Base-by-base conservation (phyloP, 768 basidiomycete species). In the Suillus cothurnatus region DNA sequence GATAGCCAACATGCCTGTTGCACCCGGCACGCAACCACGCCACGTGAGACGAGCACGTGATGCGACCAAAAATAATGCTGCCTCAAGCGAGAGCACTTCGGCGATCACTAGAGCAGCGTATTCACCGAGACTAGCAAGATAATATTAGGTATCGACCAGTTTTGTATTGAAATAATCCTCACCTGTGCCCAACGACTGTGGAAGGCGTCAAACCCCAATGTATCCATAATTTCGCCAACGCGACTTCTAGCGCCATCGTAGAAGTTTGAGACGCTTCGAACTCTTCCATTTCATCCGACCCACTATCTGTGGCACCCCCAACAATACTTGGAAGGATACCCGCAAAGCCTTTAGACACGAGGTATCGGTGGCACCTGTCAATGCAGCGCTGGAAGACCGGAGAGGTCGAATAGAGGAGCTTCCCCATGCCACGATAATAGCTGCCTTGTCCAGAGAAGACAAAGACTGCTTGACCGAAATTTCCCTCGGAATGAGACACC, bases 181-280 rank as follows among this genome's bases (percentile, higher is more conserved):
- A 91, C 91, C 91, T 93, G 69, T 92, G 91, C 4, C 91, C 91
- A 21, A 88, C 80, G 17, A 91, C 85, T 0, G 82, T 86, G n/a
- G 76, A 69, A 5, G 91, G 91, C 26, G 69, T 67, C 15, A 92
- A 50, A 1, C 90, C 91, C 89, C 88, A 92, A 8, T 82, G 84
- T 39, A 83, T 83, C 91, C 91, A 93, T 17, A 93, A 64, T 55
- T 75, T 77, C 0, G 85, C 82, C 26, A 93, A 76, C 0, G 87
- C 86, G 69, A 86, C 91, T 70, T 91, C 84, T 11, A 92, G 75
- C 0, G 86, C 76, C 66, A 92, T 84, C 7, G 88, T 78, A 0
- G 89, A 84, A 5, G 81, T 73, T 65, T 90, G 88, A 62, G 78
- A 79, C 0, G 77, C 80, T 66, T 85, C 81, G 19, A 82, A 77